Base-by-base conservation (phyloP, 164 flowering plant species). In the Nymphaea colorata region DNA sequence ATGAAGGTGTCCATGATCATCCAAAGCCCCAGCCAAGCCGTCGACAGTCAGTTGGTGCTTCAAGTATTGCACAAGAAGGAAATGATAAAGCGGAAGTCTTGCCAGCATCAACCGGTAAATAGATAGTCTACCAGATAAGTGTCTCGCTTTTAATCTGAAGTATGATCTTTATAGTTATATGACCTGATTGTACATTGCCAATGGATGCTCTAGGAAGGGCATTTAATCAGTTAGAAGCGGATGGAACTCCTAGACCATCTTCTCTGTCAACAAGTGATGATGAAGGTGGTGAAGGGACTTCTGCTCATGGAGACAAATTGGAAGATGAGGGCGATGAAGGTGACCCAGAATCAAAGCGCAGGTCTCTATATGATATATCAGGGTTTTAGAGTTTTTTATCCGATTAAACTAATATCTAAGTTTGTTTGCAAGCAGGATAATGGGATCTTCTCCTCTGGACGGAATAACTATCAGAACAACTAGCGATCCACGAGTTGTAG, bases 1-100 rank as follows among this genome's bases (percentile, higher is more conserved):
- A 83, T 75, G 78, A 85, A 74, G 96, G 93, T 67, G 72, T 74
- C 57, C 96, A 90, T 76, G 85, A 81, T 68, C 96, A 90, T 75
- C 85, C 89, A 6, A 82, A 79, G 70, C 79, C 82, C 64, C 87
- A 80, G 64, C 62, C 70, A 36, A 77, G 68, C 41, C 73, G 77
- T 44, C 82, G 83, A 47, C 67, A 68, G 44, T 72, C 80, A 64
- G 72, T 75, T 66, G 76, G 75, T 67, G 44, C 74, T 62, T 71
- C 69, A 45, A 61, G 74, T 44, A 65, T 83, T 57, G 59, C 75
- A 44, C 77, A 72, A 61, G 82, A 61, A 61, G 64, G 76, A 66
- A 76, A 72, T 60, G 69, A 70, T 17, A 44, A 45, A 59, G 70
- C 68, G 3, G 79, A 62, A 25, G 67, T 42, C 62, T 71, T 78